phyloP scores from a whole-genome alignment of 371 early-diverging fungal species.

The Mortierella sp. region DNA sequence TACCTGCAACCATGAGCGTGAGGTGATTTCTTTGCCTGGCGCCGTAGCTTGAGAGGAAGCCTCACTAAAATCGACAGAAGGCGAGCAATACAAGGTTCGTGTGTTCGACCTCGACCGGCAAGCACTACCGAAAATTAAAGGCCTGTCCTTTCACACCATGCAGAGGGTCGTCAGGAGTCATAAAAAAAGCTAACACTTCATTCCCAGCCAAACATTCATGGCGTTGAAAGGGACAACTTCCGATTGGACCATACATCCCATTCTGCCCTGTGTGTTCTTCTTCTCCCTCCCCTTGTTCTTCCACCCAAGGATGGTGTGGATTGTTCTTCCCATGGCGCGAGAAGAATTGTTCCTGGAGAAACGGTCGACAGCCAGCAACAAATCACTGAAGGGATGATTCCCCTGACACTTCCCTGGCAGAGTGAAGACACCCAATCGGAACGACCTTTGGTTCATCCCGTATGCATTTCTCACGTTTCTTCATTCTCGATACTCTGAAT shows the following conservation, averaged over 20 bases:
- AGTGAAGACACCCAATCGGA: neutral
- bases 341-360: neutral
- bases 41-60: neutral
- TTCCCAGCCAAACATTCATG: neutral
- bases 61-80: neutral
- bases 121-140: neutral
- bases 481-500: neutral
- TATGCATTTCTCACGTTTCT: neutral
- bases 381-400: neutral
- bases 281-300: neutral
- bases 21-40: neutral
- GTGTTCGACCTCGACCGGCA: conserved; percentile 1
- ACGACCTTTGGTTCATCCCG: neutral
- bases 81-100: neutral
- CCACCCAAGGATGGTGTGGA: neutral
- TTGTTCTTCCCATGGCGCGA: neutral
- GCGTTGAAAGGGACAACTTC: neutral
- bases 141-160: neutral
- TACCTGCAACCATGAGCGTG: neutral
- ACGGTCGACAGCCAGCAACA: neutral
- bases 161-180: neutral
- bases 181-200: neutral
- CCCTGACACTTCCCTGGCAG: neutral
- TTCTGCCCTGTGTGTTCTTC: neutral
- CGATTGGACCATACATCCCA: neutral